These are phyloP conservation scores for Blumeria hordei DNA, from an alignment of 2,329 filamentous ascomycete species.

Conservation along the genomic window DNA sequence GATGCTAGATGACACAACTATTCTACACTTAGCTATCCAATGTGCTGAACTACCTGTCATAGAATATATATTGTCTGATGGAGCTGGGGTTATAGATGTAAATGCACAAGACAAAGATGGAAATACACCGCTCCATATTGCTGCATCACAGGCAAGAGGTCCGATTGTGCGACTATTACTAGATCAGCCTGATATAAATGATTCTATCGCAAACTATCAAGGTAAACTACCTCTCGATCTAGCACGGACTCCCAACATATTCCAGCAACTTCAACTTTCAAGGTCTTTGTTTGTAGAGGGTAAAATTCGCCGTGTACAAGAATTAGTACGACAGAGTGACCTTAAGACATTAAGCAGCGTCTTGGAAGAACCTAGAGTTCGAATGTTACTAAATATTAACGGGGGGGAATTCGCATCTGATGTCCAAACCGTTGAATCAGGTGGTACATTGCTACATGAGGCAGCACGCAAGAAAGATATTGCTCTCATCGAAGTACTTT, in stretches of 20 bases:
- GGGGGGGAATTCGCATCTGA: constrained; percentile 73
- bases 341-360: constrained; percentile 60
- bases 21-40: constrained; percentile 83
- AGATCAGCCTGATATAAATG: constrained; percentile 64
- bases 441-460: constrained; percentile 85
- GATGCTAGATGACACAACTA: constrained; percentile 55
- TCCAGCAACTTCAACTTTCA: constrained; percentile 78
- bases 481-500: constrained; percentile 65
- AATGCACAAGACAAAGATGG: constrained; percentile 84
- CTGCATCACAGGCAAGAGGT: constrained; percentile 56
- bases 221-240: constrained; percentile 73
- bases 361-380: constrained; percentile 63
- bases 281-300: constrained; percentile 73
- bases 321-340: constrained; percentile 44
- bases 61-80: constrained; percentile 74
- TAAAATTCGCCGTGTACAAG: constrained; percentile 66
- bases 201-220: constrained; percentile 62
- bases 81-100: constrained; percentile 44
- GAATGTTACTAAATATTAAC: constrained; percentile 78
- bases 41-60: constrained; percentile 83
- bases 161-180: constrained; percentile 65
- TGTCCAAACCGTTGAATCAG: constrained; percentile 47
- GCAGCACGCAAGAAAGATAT: constrained; percentile 72
- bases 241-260: constrained; percentile 80
- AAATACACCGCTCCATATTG: constrained; percentile 79